Percentiles rank a stretch among this genome's conserved stretches.
Conservation (phyloP, 305 asterid species). For the Solanum hybrid region DNA sequence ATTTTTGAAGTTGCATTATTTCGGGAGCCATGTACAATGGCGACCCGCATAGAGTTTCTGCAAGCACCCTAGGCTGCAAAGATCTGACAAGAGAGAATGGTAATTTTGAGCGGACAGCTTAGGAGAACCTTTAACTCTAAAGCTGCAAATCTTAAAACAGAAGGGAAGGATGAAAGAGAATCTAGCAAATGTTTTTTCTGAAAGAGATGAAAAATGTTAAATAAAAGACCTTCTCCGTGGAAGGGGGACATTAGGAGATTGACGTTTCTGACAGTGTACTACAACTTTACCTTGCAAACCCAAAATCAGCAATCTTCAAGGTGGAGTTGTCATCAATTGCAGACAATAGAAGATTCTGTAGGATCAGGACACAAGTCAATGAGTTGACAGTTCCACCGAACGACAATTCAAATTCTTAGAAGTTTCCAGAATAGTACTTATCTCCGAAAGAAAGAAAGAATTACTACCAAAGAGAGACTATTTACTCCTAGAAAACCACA, state of each 20-base stretch:
- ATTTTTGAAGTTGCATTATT: slow-evolving; percentile 86
- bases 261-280: not conserved
- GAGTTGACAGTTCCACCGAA: slow-evolving; percentile 14
- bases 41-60: slow-evolving; percentile 94
- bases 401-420: not conserved
- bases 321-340: slow-evolving; percentile 43
- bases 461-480: not conserved
- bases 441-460: not conserved
- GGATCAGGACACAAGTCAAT: slow-evolving; percentile 11
- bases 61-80: slow-evolving; percentile 77
- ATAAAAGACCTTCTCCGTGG: not conserved
- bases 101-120: not conserved
- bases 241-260: not conserved
- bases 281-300: slow-evolving; percentile 81
- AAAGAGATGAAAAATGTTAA: not conserved
- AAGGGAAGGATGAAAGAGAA: not conserved
- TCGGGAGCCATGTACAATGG: slow-evolving; percentile 99
- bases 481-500: not conserved
- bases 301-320: slow-evolving; percentile 97
- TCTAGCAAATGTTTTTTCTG: not conserved
- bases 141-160: not conserved
- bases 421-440: not conserved
- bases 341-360: slow-evolving; percentile 80
- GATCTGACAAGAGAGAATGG: slow-evolving; percentile 42
- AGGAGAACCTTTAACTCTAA: not conserved